Evolutionary conservation across 2,329 filamentous ascomycete species (phyloP).

Genomic region (Sporothrix luriei): DNA sequence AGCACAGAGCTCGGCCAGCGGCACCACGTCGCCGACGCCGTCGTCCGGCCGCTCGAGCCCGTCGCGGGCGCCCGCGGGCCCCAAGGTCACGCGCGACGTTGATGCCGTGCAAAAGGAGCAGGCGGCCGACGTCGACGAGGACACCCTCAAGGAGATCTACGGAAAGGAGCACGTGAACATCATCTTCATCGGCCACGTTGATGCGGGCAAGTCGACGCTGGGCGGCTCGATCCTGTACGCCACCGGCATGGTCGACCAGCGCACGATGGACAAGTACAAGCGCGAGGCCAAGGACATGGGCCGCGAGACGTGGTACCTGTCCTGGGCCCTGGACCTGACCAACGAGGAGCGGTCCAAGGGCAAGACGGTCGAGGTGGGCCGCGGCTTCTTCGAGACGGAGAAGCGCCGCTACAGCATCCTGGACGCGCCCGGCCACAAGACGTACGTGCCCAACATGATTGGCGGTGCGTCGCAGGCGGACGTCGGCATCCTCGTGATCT

Average conservation of each 20-base stretch:
- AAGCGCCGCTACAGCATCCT: conserved; percentile 95
- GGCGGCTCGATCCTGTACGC: conserved; percentile 90
- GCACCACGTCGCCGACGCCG: conserved; percentile 77
- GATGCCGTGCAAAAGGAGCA: conserved; percentile 85
- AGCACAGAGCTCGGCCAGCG: conserved; percentile 58
- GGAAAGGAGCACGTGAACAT: conserved; percentile 93
- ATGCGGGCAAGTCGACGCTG: conserved; percentile 95
- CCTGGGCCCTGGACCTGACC: conserved; percentile 95
- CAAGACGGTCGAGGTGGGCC: conserved; percentile 96
- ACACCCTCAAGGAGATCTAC: conserved; percentile 89
- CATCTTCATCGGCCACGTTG: conserved; percentile 94
- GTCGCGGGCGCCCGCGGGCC: conserved; percentile 53
- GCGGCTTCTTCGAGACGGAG: conserved; percentile 95
- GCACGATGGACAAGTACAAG: conserved; percentile 98
- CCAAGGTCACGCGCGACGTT: conserved; percentile 65
- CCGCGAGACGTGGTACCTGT: conserved; percentile 97
- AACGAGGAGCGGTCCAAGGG: conserved; percentile 96
- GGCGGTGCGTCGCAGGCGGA: conserved; percentile 88
- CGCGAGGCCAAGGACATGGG: conserved; percentile 93
- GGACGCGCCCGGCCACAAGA: conserved; percentile 97
- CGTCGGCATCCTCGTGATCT: conserved; percentile 93
- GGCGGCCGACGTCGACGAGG: conserved; percentile 68
- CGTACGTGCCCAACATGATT: conserved; percentile 97
- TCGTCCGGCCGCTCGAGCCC: conserved; percentile 85
- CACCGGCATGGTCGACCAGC: conserved; percentile 98